Evolutionary conservation across 2,329 filamentous ascomycete genomes (phyloP), one percentile per base, ranked within the genome.

Genomic region (Sarocladium oryzae): DNA sequence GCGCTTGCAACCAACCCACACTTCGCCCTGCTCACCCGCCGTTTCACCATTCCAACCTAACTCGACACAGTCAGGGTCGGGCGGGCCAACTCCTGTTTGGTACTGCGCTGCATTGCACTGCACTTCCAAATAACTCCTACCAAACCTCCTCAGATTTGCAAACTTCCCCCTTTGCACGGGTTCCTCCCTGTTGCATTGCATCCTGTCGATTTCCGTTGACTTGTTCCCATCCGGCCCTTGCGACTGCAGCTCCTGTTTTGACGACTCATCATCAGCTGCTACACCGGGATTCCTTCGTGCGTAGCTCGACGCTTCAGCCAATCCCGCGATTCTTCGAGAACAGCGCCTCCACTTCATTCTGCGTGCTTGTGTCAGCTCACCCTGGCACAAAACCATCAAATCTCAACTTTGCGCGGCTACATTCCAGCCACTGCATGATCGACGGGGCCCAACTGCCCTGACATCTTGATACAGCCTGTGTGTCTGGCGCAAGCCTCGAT

Each of bases 21-120:
- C 43, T 33, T 48, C 43, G 43, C 43, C 43, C 43, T 48, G 20
- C 26, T 28, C 24, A 32, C 43, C 43, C 43, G 43, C 28, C 26
- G 43, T 48, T 48, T 48, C 43, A 48, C 43, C 43, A 48, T 48
- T 48, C 26, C 26, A 23, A 48, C 43, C 43, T 48, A 48, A 48
- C 43, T 30, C 43, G 15, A 48, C 43, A 23, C 26, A 48, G 43
- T 48, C 43, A 48, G 43, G 43, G 24, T 48, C 43, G 43, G 43
- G 43, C 43, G 26, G 26, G 20, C 28, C 43, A 18, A 32, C 43
- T 48, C 43, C 43, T 48, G 26, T 32, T 30, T 30, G 7, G 28
- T 30, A 30, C 28, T 30, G 7, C 28, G 13, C 28, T 30, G 28
- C 28, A 13, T 13, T 30, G 13, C 28, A 13, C 13, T 21, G 43